These are phyloP conservation scores for Debaryomyces fabryi DNA, from an alignment of 1,139 yeast genomes.

Conservation along the genomic window DNA sequence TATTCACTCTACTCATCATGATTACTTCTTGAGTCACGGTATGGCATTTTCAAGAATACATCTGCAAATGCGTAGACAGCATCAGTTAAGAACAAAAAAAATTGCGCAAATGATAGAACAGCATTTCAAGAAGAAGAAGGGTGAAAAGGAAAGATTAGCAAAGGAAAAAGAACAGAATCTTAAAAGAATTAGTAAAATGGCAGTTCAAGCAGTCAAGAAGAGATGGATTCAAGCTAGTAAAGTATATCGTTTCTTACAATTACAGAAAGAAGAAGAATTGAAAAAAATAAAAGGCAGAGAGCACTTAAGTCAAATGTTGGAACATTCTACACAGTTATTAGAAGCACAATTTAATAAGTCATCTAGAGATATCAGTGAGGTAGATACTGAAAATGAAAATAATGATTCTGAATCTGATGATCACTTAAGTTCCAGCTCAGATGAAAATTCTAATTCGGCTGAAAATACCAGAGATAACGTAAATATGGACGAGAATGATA, in stretches of 20 bases:
- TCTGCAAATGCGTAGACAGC: conserved; percentile 65
- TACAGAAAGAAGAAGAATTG: conserved; percentile 65
- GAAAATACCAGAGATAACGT: conserved; percentile 20
- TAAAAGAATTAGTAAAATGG: conserved; percentile 70
- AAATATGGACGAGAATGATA: conserved; percentile 43
- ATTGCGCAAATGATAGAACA: conserved; percentile 82
- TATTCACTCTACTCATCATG: conserved; percentile 57
- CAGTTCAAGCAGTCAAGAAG: conserved; percentile 82
- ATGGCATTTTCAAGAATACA: conserved; percentile 70
- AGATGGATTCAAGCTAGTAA: conserved; percentile 92
- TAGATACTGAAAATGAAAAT: conserved; percentile 18
- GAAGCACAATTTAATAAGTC: conserved; percentile 74
- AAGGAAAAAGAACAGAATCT: conserved; percentile 72
- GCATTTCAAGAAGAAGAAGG: conserved; percentile 82
- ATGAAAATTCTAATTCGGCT: conserved; percentile 16
- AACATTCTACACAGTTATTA: conserved; percentile 85
- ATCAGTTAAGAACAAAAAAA: conserved; percentile 68
- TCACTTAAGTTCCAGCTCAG: conserved; percentile 18
- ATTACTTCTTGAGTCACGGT: conserved; percentile 78
- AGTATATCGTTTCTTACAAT: conserved; percentile 61
- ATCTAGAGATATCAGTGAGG: conserved; percentile 26
- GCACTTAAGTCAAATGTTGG: conserved; percentile 84
- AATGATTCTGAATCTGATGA: conserved; percentile 26
- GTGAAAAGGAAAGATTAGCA: conserved; percentile 82
- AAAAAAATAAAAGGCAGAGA: conserved; percentile 80